phyloP scores from a whole-genome alignment of 805 yeast genomes.

The Kockiozyma suomiensis region DNA sequence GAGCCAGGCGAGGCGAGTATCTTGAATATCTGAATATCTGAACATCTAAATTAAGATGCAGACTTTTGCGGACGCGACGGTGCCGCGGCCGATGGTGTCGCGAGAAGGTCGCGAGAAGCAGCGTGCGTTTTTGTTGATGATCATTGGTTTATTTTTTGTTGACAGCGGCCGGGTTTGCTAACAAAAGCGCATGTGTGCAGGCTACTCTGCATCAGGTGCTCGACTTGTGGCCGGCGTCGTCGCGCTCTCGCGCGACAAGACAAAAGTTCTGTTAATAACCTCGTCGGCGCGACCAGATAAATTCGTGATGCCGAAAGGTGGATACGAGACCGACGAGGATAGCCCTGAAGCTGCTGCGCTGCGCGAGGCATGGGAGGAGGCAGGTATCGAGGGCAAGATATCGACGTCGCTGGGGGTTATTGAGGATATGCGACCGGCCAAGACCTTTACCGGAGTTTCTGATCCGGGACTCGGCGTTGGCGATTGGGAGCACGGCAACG shows the following conservation, averaged over 20 bases:
- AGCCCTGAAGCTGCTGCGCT: conserved; percentile 59
- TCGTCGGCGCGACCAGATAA: conserved; percentile 65
- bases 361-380: conserved; percentile 98
- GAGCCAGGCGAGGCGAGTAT: too few species aligned
- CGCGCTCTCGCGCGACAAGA: conserved; percentile 59
- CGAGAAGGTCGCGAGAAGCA: conserved; percentile 46
- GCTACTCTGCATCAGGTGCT: conserved; percentile 66
- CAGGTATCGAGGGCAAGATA: conserved; percentile 78
- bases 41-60: not conserved
- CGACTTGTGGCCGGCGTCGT: conserved; percentile 93
- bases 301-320: conserved; percentile 97
- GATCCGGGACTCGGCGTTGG: not conserved
- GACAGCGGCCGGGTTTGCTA: too few species aligned
- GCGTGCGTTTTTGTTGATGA: conserved; percentile 27
- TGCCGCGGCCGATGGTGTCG: conserved; percentile 40
- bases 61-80: not conserved
- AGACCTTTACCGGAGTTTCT: conserved; percentile 45
- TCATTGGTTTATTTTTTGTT: too few species aligned
- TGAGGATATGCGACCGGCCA: conserved; percentile 59
- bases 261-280: conserved; percentile 73
- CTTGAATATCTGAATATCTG: too few species aligned
- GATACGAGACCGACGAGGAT: conserved; percentile 78
- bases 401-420: conserved; percentile 61
- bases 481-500: conserved; percentile 20
- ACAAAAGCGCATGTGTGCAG: conserved; percentile 1